Evolutionary conservation across 441 rosid genomes (phyloP), one percentile per base, ranked within the genome.

Genomic region (Croton setiger): DNA sequence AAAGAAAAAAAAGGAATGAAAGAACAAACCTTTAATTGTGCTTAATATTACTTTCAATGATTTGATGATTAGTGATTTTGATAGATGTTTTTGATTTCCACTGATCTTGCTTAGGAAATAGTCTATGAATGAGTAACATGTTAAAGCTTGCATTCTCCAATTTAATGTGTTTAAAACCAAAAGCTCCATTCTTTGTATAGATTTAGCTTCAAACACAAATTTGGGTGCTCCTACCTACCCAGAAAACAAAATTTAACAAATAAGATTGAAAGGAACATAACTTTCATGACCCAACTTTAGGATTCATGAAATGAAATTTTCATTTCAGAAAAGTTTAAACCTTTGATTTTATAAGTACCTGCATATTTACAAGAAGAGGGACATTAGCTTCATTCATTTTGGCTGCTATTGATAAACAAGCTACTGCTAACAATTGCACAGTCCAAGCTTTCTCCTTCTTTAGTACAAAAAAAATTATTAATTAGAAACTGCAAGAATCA

Each of bases 121-220:
- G 74, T 83, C 89, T 11, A 88, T 31, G 80, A 76, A 88, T 31
- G 88, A 83, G 73, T 76, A 83, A 11, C 91, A 91, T 21, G 93
- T 85, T 31, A 88, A 66, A 13, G 91, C 74, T 78, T 81, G 87
- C 87, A 86, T 79, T 76, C 91, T 85, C 93, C 91, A 88, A 4
- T 70, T 77, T 83, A 88, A 73, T 53, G 85, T 82, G 72, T 77
- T 81, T 71, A 86, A 64, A 62, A 88, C 86, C 57, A 88, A 73
- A 75, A 86, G 85, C 73, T 88, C 93, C 93, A 88, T 88, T 78
- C 88, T 83, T 78, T 79, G 82, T 37, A 88, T 77, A 7, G 91
- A 81, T 81, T 71, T 79, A 36, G 84, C 85, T 64, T 83, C 89
- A 61, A 88, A 86, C 62, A 86, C 78, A 76, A 59, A 86, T 41